phyloP scores from a whole-genome alignment of 176 grass and related monocot genomes.

The Tillandsia leiboldiana region DNA sequence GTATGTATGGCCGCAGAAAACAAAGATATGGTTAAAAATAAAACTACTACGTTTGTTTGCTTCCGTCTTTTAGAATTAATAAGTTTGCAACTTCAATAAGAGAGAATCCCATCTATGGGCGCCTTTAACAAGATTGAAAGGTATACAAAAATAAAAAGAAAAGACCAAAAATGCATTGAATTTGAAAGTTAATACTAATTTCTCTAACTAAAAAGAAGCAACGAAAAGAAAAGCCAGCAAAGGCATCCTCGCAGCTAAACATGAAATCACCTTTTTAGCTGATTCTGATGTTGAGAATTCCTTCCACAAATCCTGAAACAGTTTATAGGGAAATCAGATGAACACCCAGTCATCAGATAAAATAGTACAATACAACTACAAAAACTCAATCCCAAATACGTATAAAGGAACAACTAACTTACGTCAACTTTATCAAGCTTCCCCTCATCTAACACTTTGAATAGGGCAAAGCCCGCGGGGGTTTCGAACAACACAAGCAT shows the following conservation, averaged over 20 bases:
- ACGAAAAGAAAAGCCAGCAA: background rate
- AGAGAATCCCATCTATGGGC: too few relatives aligned
- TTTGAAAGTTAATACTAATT: too few relatives aligned
- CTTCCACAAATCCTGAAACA: conserved; percentile 70
- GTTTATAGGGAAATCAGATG: background rate
- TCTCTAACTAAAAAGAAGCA: background rate
- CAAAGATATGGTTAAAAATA: too few relatives aligned
- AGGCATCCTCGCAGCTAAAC: background rate
- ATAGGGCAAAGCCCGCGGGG: conserved; percentile 82
- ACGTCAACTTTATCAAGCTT: conserved; percentile 80
- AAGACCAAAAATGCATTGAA: too few relatives aligned
- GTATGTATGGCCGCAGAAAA: too few relatives aligned
- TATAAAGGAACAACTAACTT: background rate
- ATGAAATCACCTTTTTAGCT: conserved; percentile 56
- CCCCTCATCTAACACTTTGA: conserved; percentile 88
- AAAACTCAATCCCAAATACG: background rate
- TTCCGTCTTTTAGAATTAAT: too few relatives aligned
- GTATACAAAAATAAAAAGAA: too few relatives aligned
- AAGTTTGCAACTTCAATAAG: too few relatives aligned
- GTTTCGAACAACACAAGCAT: conserved; percentile 88
- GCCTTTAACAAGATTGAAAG: too few relatives aligned
- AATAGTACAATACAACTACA: background rate
- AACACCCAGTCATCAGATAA: background rate
- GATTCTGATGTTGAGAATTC: conserved; percentile 52
- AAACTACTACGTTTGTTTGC: too few relatives aligned